Evolutionary conservation across 352 stramenopile species (phyloP), one percentile per base, ranked within the genome.

Genomic region (Globisporangium yorkense): DNA sequence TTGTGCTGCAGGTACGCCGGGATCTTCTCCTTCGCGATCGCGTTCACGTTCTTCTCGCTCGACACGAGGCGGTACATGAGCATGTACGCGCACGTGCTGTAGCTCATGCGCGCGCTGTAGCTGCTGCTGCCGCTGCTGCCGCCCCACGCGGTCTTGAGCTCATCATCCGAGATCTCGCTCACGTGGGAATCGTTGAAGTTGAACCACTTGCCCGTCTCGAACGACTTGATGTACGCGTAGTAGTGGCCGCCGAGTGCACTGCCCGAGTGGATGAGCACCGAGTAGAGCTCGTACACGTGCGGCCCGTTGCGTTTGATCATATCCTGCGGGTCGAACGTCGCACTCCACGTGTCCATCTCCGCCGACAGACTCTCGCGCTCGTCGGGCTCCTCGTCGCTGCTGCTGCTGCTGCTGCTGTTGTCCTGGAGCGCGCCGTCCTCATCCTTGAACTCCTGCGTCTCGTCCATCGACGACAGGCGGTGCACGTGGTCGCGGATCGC

Each of bases 211-310:
- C 69, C 83, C 9, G 62, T 80, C 51, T 92, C 86, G 24, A 94
- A 71, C 55, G 80, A 89, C 59, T 92, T 92, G 61, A 98, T 98
- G 72, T 96, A 98, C 27, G 92, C 90, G 64, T 96, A 97, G 69
- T 98, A 98, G 68, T 98, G 92, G 12, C 92, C 92, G 24, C 87
- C 87, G 21, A 96, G 65, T 2, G 92, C 89, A 52, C 91, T 96
- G n/a, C 92, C 92, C 39, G 77, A 93, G 69, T 98, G 92, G 46
- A 97, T 94, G 7, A 98, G 71, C 27, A 98, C 87, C 24, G 84
- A 96, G 66, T 97, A 96, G 51, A 98, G 70, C 62, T 97, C 88
- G 63, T 97, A 97, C 45, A 96, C 79, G 46, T 86, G 74, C 39
- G 84, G 80, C 2, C 84, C 84, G 2, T 70, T 75, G 21, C 74